These are phyloP conservation scores for Globisporangium canariense DNA, from an alignment of 352 stramenopile genomes.

Conservation along the genomic window DNA sequence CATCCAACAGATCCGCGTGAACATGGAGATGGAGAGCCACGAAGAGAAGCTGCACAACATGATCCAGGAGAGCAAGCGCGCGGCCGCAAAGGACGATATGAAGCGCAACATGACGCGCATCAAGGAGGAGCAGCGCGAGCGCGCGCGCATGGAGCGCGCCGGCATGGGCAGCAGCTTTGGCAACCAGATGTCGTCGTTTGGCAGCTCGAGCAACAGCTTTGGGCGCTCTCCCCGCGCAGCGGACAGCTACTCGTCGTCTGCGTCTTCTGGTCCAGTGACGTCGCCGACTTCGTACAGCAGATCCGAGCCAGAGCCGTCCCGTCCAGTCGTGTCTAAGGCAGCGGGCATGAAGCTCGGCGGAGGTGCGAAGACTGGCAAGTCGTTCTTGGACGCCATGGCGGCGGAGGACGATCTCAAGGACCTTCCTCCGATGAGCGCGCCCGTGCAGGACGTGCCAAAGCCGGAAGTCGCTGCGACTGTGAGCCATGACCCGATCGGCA, in stretches of 20 bases:
- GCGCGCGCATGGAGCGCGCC: constrained; percentile 68
- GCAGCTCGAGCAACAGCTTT: constrained; percentile 63
- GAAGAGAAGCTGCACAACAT: constrained; percentile 99
- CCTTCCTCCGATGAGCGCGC: constrained; percentile 76
- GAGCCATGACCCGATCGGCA: constrained; percentile 77
- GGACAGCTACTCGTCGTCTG: constrained; percentile 35
- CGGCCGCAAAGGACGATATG: constrained; percentile 87
- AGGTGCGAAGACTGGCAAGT: constrained; percentile 58
- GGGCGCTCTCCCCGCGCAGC: constrained; percentile 51
- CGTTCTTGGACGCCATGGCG: constrained; percentile 84
- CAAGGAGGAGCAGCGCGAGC: constrained; percentile 85
- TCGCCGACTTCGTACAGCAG: constrained; percentile 68
- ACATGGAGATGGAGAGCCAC: constrained; percentile 99
- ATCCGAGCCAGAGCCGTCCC: constrained; percentile 33
- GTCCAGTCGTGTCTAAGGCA: constrained; percentile 48
- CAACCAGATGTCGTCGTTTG: constrained; percentile 70
- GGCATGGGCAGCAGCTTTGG: constrained; percentile 54
- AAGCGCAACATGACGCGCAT: constrained; percentile 86
- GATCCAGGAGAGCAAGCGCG: constrained; percentile 96
- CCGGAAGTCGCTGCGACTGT: constrained; percentile 59
- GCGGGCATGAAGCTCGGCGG: constrained; percentile 59
- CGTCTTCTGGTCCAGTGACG: constrained; percentile 24
- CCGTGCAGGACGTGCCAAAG: constrained; percentile 55
- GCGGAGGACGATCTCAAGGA: constrained; percentile 85
- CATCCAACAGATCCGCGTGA: constrained; percentile 92